Conservation (phyloP, 306 rosid genomes). For the Sindora glabra region DNA sequence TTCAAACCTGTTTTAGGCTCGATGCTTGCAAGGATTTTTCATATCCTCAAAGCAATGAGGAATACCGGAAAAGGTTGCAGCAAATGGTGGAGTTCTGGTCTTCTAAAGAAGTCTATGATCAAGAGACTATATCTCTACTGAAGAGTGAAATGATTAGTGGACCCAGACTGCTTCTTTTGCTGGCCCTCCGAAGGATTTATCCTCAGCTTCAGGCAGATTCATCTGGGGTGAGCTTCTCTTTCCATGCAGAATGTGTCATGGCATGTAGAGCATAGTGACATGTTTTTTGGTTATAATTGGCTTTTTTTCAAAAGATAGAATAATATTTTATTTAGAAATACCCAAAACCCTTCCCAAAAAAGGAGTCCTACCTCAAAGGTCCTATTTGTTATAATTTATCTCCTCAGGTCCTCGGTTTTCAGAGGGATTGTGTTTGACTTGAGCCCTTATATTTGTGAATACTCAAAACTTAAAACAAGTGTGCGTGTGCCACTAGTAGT, state of each 20-base stretch:
- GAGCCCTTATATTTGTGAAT: too few relatives aligned
- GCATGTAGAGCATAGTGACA: slow-evolving; percentile 2
- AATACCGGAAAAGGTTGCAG: slow-evolving; percentile 70
- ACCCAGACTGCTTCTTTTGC: slow-evolving; percentile 48
- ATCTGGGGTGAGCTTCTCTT: slow-evolving; percentile 39
- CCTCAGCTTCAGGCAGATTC: slow-evolving; percentile 51
- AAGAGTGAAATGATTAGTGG: slow-evolving; percentile 84
- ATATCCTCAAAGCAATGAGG: slow-evolving; percentile 87
- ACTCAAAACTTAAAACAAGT: too few relatives aligned
- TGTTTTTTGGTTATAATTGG: neutral
- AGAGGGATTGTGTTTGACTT: too few relatives aligned
- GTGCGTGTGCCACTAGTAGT: neutral
- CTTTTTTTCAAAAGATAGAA: slow-evolving; percentile 4
- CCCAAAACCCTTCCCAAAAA: neutral
- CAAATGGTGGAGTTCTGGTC: slow-evolving; percentile 94
- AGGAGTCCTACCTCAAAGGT: neutral
- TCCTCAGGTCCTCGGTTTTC: too few relatives aligned
- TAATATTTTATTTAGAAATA: neutral
- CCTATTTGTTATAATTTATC: too few relatives aligned
- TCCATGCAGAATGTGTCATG: neutral
- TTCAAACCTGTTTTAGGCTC: slow-evolving; percentile 80
- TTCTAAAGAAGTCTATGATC: slow-evolving; percentile 75
- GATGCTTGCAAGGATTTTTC: slow-evolving; percentile 90
- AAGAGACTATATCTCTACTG: slow-evolving; percentile 53
- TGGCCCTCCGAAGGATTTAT: slow-evolving; percentile 48